phyloP scores from a whole-genome alignment of 2,329 filamentous ascomycete genomes.

The Penicillium expansum region DNA sequence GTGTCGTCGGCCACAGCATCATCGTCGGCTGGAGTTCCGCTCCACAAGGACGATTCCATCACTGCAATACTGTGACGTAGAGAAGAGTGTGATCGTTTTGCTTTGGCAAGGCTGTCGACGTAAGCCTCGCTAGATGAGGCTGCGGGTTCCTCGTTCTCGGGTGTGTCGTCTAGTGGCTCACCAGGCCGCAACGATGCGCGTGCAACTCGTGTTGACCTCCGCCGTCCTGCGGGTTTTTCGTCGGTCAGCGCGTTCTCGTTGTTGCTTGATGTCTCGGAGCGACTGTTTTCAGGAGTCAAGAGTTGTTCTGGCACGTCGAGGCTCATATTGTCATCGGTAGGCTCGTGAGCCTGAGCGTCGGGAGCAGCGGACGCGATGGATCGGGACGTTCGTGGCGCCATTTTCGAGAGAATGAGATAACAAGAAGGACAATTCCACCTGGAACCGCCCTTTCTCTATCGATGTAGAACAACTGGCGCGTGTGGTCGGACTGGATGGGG shows the following conservation, averaged over 20 bases:
- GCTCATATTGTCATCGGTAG: slow-evolving; percentile 31
- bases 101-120: slow-evolving; percentile 38
- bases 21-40: slow-evolving; percentile 21
- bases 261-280: slow-evolving; percentile 45
- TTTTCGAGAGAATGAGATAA: slow-evolving; percentile 17
- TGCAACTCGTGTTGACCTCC: slow-evolving; percentile 40
- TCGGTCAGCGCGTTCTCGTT: slow-evolving; percentile 37
- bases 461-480: slow-evolving; percentile 14
- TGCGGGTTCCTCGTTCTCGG: slow-evolving; percentile 22
- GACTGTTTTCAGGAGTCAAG: slow-evolving; percentile 45
- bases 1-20: slow-evolving; percentile 24
- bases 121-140: slow-evolving; percentile 28
- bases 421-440: slow-evolving; percentile 13
- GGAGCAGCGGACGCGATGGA: slow-evolving; percentile 34
- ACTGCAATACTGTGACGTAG: slow-evolving; percentile 43
- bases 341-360: slow-evolving; percentile 30
- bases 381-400: slow-evolving; percentile 31
- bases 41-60: slow-evolving; percentile 37
- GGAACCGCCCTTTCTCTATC: slow-evolving; percentile 13
- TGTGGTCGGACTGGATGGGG: slow-evolving; percentile 12
- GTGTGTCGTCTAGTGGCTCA: slow-evolving; percentile 29
- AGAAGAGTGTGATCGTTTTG: slow-evolving; percentile 37
- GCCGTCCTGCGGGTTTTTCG: slow-evolving; percentile 33
- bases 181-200: slow-evolving; percentile 38
- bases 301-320: slow-evolving; percentile 40